Conservation (phyloP, 345 rosid genomes). For the Moringa oleifera region DNA sequence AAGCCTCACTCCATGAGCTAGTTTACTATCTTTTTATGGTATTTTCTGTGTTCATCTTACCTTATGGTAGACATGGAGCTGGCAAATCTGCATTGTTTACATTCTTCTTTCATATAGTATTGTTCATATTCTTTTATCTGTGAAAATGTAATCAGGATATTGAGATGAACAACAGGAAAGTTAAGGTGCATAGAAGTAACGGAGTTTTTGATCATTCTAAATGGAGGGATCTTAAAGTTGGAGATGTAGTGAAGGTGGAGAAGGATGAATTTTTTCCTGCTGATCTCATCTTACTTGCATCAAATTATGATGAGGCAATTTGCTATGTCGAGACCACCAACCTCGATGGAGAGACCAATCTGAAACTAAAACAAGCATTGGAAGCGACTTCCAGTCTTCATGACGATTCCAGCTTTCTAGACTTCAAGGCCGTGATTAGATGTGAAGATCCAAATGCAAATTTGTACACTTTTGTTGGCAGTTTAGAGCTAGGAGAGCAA, state of each 20-base stretch:
- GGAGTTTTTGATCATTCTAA: constrained; percentile 52
- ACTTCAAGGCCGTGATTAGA: constrained; percentile 59
- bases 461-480: constrained; percentile 78
- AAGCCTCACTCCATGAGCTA: too few relatives aligned
- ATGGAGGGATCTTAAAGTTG: constrained; percentile 87
- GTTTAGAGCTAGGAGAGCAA: constrained; percentile 58
- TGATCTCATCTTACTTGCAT: constrained; percentile 80
- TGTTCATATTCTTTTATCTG: not conserved
- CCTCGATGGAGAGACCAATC: constrained; percentile 94
- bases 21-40: too few relatives aligned
- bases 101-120: not conserved
- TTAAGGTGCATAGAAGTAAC: constrained; percentile 52
- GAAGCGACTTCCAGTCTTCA: constrained; percentile 53
- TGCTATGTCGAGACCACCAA: constrained; percentile 97
- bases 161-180: constrained; percentile 64
- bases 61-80: not conserved
- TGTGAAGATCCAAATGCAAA: constrained; percentile 97
- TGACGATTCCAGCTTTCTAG: constrained; percentile 57
- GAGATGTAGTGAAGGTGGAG: constrained; percentile 82
- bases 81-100: not conserved
- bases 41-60: not conserved
- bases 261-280: constrained; percentile 96
- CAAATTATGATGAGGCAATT: constrained; percentile 82
- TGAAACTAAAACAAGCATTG: constrained; percentile 77
- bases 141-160: constrained; percentile 46